Evolutionary conservation across 1,284 basidiomycete genomes (phyloP).

Genomic region (Stereum hirsutum): DNA sequence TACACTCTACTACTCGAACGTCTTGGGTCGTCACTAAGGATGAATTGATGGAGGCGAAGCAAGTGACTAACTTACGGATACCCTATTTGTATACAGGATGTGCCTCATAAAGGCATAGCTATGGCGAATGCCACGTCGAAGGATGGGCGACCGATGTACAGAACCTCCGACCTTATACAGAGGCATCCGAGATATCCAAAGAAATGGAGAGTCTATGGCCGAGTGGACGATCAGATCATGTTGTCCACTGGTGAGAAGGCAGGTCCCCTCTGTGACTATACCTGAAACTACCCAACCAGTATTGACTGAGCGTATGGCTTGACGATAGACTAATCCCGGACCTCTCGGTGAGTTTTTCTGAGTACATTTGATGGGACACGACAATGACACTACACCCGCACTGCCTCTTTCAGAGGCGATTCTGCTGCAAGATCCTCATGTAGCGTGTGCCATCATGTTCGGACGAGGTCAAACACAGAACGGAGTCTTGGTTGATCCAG

Average conservation of each 20-base stretch:
- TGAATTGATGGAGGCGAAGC: not conserved
- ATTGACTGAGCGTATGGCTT: constrained; percentile 3
- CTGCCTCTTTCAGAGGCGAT: constrained; percentile 20
- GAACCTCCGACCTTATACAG: constrained; percentile 17
- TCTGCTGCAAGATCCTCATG: constrained; percentile 22
- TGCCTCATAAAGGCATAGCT: not conserved
- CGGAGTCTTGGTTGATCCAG: constrained; percentile 12
- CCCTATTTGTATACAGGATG: not conserved
- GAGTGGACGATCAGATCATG: constrained; percentile 15
- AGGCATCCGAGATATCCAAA: constrained; percentile 17
- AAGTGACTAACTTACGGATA: not conserved
- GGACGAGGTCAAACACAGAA: constrained; percentile 7
- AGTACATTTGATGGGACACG: not conserved
- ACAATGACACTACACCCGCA: not conserved
- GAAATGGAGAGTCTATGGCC: constrained; percentile 16
- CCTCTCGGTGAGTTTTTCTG: constrained; percentile 9
- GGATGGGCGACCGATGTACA: not conserved
- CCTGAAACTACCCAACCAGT: too few species aligned
- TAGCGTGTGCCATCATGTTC: constrained; percentile 21
- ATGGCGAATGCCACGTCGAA: constrained; percentile 2
- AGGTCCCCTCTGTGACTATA: too few species aligned
- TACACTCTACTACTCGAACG: not conserved
- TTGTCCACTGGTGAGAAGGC: constrained; percentile 24
- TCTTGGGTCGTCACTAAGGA: not conserved
- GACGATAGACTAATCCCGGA: constrained; percentile 17